Percentiles rank a stretch among this genome's conserved stretches.
Evolutionary conservation across 2,329 filamentous ascomycete species (phyloP).

Genomic region (Monosporascus sp.): DNA sequence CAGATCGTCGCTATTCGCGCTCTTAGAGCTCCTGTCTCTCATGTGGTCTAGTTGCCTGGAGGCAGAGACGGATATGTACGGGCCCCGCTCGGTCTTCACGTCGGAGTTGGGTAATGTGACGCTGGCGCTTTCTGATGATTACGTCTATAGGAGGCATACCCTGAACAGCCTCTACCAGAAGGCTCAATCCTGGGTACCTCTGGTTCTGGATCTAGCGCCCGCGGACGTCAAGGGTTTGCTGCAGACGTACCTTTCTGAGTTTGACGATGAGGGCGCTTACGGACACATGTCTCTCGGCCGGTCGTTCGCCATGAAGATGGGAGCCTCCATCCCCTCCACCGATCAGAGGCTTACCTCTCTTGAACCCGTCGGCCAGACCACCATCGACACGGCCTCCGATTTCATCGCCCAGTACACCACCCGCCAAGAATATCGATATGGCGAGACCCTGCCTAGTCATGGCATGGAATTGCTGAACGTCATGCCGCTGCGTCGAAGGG

Average conservation of each 20-base stretch:
- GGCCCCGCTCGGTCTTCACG: conserved; percentile 74
- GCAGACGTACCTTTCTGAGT: conserved; percentile 94
- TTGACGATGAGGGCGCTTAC: conserved; percentile 84
- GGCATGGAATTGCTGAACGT: conserved; percentile 61
- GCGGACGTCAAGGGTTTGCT: conserved; percentile 91
- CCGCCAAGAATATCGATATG: conserved; percentile 89
- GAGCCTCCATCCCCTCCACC: conserved; percentile 75
- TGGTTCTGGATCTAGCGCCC: conserved; percentile 78
- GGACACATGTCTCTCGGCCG: conserved; percentile 88
- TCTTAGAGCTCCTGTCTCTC: conserved; percentile 84
- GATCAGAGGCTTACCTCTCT: conserved; percentile 84
- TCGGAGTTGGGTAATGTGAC: conserved; percentile 74
- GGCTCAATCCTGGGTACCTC: conserved; percentile 74
- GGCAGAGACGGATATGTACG: conserved; percentile 88
- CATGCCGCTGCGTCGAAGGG: conserved; percentile 48
- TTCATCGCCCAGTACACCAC: conserved; percentile 97
- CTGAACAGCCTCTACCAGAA: conserved; percentile 71
- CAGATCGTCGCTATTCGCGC: conserved; percentile 81
- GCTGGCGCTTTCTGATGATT: conserved; percentile 91
- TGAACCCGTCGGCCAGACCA: conserved; percentile 65
- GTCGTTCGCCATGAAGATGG: conserved; percentile 92
- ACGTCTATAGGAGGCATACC: conserved; percentile 72
- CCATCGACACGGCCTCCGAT: conserved; percentile 88
- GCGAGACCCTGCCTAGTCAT: conserved; percentile 67
- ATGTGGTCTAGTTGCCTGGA: conserved; percentile 96